phyloP scores from a whole-genome alignment of 208 protist species.

The Trypanosoma vivax region DNA sequence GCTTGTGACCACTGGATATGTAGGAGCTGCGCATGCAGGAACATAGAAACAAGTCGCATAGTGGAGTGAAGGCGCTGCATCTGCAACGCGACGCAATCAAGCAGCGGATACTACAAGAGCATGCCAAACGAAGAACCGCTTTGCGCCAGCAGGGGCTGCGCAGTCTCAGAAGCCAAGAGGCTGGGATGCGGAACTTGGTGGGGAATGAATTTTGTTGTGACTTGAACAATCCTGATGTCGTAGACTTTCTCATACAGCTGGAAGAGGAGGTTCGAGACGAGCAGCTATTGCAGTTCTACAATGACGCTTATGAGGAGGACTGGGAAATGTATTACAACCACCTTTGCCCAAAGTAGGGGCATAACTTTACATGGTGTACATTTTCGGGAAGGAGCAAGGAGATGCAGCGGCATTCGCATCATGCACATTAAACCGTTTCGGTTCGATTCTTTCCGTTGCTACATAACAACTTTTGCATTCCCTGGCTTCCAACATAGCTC shows the following conservation, averaged over 20 bases:
- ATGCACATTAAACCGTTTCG: too few species aligned
- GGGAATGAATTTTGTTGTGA: conserved; percentile 54
- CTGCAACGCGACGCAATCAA: conserved; percentile 41
- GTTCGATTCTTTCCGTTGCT: too few species aligned
- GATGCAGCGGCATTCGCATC: too few species aligned
- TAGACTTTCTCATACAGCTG: conserved; percentile 54
- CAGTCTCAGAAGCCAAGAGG: conserved; percentile 8
- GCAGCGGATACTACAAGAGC: conserved; percentile 47
- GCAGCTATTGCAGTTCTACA: conserved; percentile 47
- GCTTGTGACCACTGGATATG: not conserved
- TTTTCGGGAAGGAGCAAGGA: too few species aligned
- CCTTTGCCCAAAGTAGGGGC: too few species aligned
- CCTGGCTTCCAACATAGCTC: too few species aligned
- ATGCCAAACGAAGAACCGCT: conserved; percentile 17
- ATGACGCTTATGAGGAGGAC: conserved; percentile 46
- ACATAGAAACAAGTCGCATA: conserved; percentile 1
- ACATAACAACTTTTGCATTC: too few species aligned
- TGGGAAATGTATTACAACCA: conserved; percentile 69
- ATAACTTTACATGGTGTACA: too few species aligned
- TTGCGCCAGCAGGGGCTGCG: conserved; percentile 20
- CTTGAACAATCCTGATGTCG: conserved; percentile 31
- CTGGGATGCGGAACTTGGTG: conserved; percentile 6
- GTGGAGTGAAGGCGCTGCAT: conserved; percentile 51
- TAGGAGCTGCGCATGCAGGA: not conserved
- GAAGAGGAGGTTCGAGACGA: conserved; percentile 82